phyloP scores from a whole-genome alignment of 768 basidiomycete species.

The Tricholoma bakamatsutake region DNA sequence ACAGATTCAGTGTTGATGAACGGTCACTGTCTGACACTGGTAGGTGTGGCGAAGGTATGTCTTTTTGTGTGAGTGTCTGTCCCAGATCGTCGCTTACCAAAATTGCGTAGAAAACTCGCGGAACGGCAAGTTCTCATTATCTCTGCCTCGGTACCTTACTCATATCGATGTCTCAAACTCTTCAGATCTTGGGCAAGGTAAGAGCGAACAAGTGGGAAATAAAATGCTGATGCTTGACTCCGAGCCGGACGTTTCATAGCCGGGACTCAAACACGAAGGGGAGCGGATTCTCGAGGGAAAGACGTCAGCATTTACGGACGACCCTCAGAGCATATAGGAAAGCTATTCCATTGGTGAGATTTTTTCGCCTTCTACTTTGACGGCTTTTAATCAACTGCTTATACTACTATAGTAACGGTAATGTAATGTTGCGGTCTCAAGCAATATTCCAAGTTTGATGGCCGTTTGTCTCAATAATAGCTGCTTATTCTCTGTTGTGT shows the following conservation, averaged over 20 bases:
- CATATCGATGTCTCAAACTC: neutral
- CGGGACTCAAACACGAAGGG: conserved; percentile 47
- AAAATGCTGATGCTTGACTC: neutral
- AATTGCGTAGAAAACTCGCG: conserved; percentile 32
- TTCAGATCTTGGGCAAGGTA: conserved; percentile 31
- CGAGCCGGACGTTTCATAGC: conserved; percentile 12
- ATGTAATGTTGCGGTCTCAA: too few relatives aligned
- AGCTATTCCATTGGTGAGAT: neutral
- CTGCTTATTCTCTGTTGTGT: too few relatives aligned
- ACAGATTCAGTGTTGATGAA: neutral
- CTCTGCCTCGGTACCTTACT: neutral
- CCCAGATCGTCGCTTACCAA: neutral
- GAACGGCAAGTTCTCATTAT: conserved; percentile 27
- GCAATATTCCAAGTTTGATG: too few relatives aligned
- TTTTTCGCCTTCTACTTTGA: neutral
- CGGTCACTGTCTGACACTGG: neutral
- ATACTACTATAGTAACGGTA: neutral
- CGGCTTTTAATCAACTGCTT: too few relatives aligned
- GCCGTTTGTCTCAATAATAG: too few relatives aligned
- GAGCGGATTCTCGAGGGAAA: conserved; percentile 48
- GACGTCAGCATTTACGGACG: conserved; percentile 24
- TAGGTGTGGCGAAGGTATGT: conserved; percentile 30
- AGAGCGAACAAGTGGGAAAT: neutral
- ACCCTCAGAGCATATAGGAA: conserved; percentile 5
- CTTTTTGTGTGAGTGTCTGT: too few relatives aligned